Evolutionary conservation across 163 green algal genomes (phyloP).

Genomic region (Volvox carteri): DNA sequence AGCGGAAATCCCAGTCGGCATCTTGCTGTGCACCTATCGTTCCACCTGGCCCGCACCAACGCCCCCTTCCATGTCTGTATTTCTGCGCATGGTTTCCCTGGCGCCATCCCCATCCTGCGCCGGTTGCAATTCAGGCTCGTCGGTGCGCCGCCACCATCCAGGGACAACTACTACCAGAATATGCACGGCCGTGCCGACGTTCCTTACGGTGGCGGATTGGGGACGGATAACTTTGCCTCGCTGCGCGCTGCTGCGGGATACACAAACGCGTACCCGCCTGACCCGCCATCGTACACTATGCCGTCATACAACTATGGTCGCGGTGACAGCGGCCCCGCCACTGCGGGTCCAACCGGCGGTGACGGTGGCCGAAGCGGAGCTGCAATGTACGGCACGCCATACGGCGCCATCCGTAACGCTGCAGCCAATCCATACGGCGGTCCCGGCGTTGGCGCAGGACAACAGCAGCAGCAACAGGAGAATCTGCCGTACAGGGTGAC

Average conservation of each 20-base stretch:
- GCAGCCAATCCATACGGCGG: conserved; percentile 35
- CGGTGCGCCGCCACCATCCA: not conserved
- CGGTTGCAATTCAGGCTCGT: not conserved
- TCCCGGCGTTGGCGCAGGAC: too few relatives aligned
- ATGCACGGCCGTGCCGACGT: not conserved
- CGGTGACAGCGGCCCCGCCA: not conserved
- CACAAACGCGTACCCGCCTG: conserved; percentile 35
- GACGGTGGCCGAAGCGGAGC: not conserved
- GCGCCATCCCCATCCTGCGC: too few relatives aligned
- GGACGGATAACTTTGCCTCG: conserved; percentile 9
- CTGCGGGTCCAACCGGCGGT: conserved; percentile 21
- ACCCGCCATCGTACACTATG: conserved; percentile 24
- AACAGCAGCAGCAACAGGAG: not conserved
- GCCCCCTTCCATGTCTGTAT: too few relatives aligned
- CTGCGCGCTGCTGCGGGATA: conserved; percentile 47
- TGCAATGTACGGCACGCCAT: not conserved
- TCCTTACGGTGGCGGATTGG: conserved; percentile 17
- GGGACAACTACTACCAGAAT: conserved; percentile 1
- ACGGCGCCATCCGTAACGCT: conserved; percentile 27
- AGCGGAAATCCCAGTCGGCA: too few relatives aligned
- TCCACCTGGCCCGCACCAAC: too few relatives aligned
- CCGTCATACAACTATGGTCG: not conserved
- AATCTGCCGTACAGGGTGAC: conserved; percentile 44
- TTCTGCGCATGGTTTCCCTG: too few relatives aligned
- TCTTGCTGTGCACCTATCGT: too few relatives aligned